Percentiles rank a stretch among this genome's conserved stretches.
These are phyloP conservation scores for Lactifluus piperatus DNA, from an alignment of 768 basidiomycete genomes.

Conservation along the genomic window DNA sequence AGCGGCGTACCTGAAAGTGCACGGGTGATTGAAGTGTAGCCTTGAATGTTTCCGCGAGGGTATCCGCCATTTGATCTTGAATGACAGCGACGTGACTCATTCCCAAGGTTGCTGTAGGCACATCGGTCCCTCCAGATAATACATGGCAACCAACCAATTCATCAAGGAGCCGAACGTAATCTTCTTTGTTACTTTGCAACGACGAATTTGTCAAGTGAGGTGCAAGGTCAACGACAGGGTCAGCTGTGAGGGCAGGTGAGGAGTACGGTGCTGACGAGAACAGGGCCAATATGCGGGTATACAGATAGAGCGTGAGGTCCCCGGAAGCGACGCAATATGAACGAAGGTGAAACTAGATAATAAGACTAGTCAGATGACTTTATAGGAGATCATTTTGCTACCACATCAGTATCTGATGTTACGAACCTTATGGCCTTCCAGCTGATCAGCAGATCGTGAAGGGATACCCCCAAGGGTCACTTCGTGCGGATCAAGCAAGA, in stretches of 20 bases:
- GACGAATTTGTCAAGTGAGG: constrained; percentile 92
- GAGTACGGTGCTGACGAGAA: constrained; percentile 74
- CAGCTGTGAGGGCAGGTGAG: constrained; percentile 29
- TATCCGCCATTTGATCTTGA: constrained; percentile 49
- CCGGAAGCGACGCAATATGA: constrained; percentile 79
- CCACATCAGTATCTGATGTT: background rate
- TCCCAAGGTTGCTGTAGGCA: constrained; percentile 22
- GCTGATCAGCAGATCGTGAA: constrained; percentile 20
- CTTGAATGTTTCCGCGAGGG: constrained; percentile 74
- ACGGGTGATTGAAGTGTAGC: constrained; percentile 77
- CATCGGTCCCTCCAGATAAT: constrained; percentile 27
- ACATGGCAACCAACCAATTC: constrained; percentile 67
- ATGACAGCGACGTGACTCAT: constrained; percentile 40
- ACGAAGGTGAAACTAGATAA: constrained; percentile 79
- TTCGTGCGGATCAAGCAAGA: constrained; percentile 67
- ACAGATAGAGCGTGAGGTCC: constrained; percentile 71
- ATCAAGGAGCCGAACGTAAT: constrained; percentile 66
- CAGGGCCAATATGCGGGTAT: constrained; percentile 74
- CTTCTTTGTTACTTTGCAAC: constrained; percentile 60
- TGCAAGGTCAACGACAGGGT: constrained; percentile 41
- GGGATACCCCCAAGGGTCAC: constrained; percentile 26
- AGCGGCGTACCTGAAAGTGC: constrained; percentile 65
- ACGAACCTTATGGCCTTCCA: constrained; percentile 54
- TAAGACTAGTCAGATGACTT: background rate
- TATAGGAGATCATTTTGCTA: background rate